Conservation (phyloP, 345 rosid genomes). For the Populus davidiana region DNA sequence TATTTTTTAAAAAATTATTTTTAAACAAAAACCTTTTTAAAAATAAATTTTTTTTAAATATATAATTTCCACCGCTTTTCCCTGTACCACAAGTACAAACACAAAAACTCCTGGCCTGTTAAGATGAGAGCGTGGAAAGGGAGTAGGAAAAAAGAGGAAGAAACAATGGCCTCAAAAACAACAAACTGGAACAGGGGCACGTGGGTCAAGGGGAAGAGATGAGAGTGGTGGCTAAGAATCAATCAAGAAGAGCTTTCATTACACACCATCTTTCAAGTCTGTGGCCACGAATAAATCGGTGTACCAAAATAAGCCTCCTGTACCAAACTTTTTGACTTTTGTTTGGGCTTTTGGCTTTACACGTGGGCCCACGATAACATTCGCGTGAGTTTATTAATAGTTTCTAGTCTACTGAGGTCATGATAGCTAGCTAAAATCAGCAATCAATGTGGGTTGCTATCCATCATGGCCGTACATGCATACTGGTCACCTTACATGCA, state of each 20-base stretch:
- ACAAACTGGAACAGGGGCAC: neutral
- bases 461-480: no score
- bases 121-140: no score
- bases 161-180: neutral
- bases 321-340: neutral
- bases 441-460: neutral
- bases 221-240: conserved; percentile 24
- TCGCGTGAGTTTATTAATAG: neutral
- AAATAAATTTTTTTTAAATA: no score
- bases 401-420: neutral
- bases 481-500: no score
- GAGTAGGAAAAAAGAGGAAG: neutral
- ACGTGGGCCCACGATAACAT: neutral
- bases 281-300: conserved; percentile 12
- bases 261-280: neutral
- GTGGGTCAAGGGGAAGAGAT: conserved; percentile 14
- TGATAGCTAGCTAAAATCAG: neutral
- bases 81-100: no score
- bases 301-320: neutral
- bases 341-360: neutral
- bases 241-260: neutral
- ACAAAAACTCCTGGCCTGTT: no score
- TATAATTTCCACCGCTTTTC: no score
- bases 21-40: no score
- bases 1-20: no score